Evolutionary conservation across 805 yeast species (phyloP), one percentile per base, ranked within the genome.

Genomic region (Teunomyces aglyptinius): DNA sequence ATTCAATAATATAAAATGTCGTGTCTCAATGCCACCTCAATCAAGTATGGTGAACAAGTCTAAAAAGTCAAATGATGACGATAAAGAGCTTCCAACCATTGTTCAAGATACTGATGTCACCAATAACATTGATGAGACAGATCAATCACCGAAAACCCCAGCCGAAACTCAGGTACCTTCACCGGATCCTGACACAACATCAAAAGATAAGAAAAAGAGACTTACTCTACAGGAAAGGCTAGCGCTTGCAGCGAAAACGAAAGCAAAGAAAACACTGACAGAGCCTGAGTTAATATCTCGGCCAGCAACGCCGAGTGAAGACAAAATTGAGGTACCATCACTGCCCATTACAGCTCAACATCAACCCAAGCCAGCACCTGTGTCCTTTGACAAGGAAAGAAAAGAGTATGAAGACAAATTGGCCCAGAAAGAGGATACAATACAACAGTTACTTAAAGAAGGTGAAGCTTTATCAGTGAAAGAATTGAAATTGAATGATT

Each of bases 211-310:
- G 42, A 75, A 73, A 53, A 85, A 85, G 61, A 73, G 91, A 51
- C 67, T 88, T 15, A 83, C 96, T 0, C 71, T 92, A 54, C 95
- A 89, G 57, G 96, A 91, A 57, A 74, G 97, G 50, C 72, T 91
- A 44, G 95, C 94, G 1, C 65, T 82, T 50, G 97, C 97, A 1
- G 89, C 96, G 5, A 75, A 78, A 48, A 71, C 71, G 11, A 71
- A 71, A 27, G 48, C 51, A 26, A 64, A 61, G 44, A 69, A 64
- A 38, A 7, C 38, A 5, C 16, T 10, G 24, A 16, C 15, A 5
- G 44, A 19, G 8, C 24, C 29, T 10, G 38, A 19, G 29, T 12
- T 36, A 13, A 20, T 6, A 5, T 13, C 29, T 10, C 16, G 26
- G 3, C 13, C 41, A 2, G 12, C 45, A 13, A 22, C 39, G 19